Evolutionary conservation across 78 protist species (phyloP).

Genomic region (Dictyostelium brefeldianum): DNA sequence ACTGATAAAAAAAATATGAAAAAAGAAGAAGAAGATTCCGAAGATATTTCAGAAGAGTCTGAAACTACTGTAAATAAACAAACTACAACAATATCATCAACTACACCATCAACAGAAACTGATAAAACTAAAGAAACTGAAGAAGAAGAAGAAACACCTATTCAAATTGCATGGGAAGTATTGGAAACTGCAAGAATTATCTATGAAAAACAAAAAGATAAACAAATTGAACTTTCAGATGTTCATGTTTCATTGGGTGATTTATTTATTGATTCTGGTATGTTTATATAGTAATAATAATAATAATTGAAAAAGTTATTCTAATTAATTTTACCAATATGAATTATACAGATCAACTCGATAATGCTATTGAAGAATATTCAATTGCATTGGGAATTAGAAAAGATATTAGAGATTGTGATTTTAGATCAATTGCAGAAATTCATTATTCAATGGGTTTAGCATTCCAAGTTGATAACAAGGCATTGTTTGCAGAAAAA

Average conservation of each 20-base stretch:
- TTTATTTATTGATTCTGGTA: conserved; percentile 47
- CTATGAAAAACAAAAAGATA: conserved; percentile 29
- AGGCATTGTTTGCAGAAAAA: conserved; percentile 32
- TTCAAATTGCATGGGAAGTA: conserved; percentile 51
- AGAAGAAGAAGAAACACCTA: not conserved
- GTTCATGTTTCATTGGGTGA: conserved; percentile 43
- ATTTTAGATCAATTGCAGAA: conserved; percentile 31
- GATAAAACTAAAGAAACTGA: not conserved
- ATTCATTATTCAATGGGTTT: conserved; percentile 29
- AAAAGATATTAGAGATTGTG: not conserved
- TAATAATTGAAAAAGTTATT: not conserved
- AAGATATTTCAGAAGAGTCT: conserved; percentile 16
- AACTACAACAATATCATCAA: too few relatives aligned
- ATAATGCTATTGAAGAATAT: conserved; percentile 57
- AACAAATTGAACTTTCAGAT: conserved; percentile 28
- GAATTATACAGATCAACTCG: conserved; percentile 16
- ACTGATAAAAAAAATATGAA: conserved; percentile 5
- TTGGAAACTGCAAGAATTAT: conserved; percentile 56
- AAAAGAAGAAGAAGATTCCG: conserved; percentile 1
- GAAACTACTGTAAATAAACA: not conserved
- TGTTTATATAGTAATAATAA: too few relatives aligned
- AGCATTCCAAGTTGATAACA: conserved; percentile 42
- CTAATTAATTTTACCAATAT: not conserved
- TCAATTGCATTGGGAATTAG: conserved; percentile 34
- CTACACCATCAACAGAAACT: not conserved